Base-by-base conservation (phyloP, 2,329 filamentous ascomycete species). In the Pseudopithomyces maydicus region DNA sequence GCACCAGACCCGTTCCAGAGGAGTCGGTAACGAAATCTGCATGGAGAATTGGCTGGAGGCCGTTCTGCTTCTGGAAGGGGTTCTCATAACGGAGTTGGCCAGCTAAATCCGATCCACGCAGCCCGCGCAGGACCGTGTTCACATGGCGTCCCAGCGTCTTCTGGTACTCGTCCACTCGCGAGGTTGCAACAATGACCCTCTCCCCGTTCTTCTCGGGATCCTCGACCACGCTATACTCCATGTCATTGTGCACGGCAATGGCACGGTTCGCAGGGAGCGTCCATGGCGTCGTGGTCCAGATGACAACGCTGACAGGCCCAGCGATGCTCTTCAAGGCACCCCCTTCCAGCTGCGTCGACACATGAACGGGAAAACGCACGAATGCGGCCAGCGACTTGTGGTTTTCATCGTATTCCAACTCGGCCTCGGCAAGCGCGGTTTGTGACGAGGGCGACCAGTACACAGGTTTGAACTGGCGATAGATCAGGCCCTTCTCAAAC, bases 241-340 rank as follows among this genome's bases (percentile, higher is more conserved):
- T 78, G 38, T 90, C 86, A 6, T 85, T 80, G 66, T 92, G 87
- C 35, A 98, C 84, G 2, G 92, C 93, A 72, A 99, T 92, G 0
- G 91, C 93, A 71, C 87, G 87, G 73, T 99, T 99, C 1, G 94
- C 93, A 0, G 95, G 94, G 5, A 99, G 80, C 0, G 95, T 99
- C 95, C 95, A 99, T 0, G 95, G 95, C 0, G 95, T 99, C 0
- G 95, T 99, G 1, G 95, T 99, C 95, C 95, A 99, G 50, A 98
- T 91, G n/a, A 95, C 84, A n/a, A 90, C 91, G 72, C 84, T 89
- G 11, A 97, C 26, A 0, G 65, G 56, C 1, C 61, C 61, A 3
- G 52, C 12, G 0, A 73, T 46, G 15, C 26, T 46, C 42, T 56
- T 57, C 49, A 80, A 70, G 20, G 78, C 57, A 6, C 65, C 75